Percentiles rank a stretch among this genome's conserved stretches.
Conservation (phyloP, 177 flowering plant species). For the Vitis hybrid region DNA sequence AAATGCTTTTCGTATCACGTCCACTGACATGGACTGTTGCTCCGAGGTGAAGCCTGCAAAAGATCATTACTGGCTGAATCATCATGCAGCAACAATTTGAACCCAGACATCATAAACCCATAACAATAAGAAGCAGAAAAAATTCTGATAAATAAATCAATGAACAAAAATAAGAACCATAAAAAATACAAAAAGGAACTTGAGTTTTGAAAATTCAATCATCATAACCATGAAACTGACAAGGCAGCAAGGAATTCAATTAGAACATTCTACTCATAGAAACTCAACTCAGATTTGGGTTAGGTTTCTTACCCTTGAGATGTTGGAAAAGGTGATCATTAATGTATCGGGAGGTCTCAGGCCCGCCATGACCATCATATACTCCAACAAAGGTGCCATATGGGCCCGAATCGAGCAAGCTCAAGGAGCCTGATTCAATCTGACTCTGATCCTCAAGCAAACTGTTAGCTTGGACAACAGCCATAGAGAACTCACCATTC, state of each 20-base stretch:
- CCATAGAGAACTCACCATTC: conserved; percentile 69
- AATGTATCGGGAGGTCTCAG: conserved; percentile 60
- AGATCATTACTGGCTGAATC: conserved; percentile 2
- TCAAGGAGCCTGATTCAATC: conserved; percentile 62
- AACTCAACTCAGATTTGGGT: neutral
- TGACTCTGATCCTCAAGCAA: conserved; percentile 74
- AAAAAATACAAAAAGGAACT: too few relatives aligned
- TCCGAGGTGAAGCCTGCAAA: conserved; percentile 55
- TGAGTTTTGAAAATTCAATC: too few relatives aligned
- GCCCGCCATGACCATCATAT: conserved; percentile 79
- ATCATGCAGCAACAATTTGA: conserved; percentile 5
- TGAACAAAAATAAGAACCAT: too few relatives aligned
- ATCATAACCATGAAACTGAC: too few relatives aligned
- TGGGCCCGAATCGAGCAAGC: conserved; percentile 55
- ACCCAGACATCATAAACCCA: neutral
- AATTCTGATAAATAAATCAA: too few relatives aligned
- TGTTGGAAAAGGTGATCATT: conserved; percentile 56
- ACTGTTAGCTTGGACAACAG: conserved; percentile 69
- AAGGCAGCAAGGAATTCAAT: neutral
- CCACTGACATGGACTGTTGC: conserved; percentile 60
- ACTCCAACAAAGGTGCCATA: conserved; percentile 65
- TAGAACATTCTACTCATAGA: neutral
- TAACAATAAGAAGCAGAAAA: neutral
- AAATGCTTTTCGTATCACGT: conserved; percentile 60
- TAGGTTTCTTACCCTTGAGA: conserved; percentile 49